Evolutionary conservation across 2,329 filamentous ascomycete genomes (phyloP).

Genomic region (Celoporthe dispersa): DNA sequence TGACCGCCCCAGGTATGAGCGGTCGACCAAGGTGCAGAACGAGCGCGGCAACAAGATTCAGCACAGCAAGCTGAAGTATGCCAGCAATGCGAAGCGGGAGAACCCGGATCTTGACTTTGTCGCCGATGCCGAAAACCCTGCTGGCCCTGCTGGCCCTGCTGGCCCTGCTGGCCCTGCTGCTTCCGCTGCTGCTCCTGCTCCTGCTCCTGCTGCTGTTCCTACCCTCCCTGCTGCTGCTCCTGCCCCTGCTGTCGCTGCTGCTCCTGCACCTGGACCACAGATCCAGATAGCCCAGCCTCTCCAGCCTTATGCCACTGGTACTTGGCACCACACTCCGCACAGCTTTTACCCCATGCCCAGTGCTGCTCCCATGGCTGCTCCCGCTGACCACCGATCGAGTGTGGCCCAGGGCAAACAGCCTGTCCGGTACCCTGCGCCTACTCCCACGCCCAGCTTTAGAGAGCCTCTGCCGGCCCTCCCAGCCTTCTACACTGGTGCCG

Average conservation of each 20-base stretch:
- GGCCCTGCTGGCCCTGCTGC: too few species aligned
- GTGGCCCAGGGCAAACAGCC: too few species aligned
- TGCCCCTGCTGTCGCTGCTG: too few species aligned
- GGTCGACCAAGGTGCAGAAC: background rate
- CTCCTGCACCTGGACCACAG: background rate
- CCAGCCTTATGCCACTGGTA: background rate
- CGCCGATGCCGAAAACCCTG: background rate
- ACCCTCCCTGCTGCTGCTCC: too few species aligned
- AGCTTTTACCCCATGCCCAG: background rate
- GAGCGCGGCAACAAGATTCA: background rate
- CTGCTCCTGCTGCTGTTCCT: too few species aligned
- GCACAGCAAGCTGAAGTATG: background rate
- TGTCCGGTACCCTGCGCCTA: too few species aligned
- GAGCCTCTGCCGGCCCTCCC: too few species aligned
- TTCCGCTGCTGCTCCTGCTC: too few species aligned
- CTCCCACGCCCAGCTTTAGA: too few species aligned
- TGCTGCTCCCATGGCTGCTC: background rate
- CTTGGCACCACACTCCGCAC: too few species aligned
- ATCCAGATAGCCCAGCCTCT: background rate
- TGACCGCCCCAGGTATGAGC: background rate
- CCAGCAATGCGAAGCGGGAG: background rate
- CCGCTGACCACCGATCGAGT: background rate
- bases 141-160: too few species aligned
- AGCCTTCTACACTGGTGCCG: background rate
- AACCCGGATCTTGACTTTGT: background rate